Conservation (phyloP, 805 yeast genomes). For the Wickerhamiella cacticola region DNA sequence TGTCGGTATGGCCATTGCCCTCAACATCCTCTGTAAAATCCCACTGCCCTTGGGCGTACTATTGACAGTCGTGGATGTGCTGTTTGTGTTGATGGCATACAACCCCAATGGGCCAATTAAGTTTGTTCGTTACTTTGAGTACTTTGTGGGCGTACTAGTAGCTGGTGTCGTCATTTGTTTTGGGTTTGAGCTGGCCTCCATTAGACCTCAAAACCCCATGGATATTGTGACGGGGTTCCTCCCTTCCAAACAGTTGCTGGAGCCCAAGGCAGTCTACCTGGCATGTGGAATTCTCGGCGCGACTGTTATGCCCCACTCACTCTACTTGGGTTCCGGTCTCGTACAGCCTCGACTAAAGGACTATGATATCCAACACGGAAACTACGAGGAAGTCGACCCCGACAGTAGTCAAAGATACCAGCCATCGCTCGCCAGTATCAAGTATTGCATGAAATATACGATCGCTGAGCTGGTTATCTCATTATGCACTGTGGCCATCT, state of each 20-base stretch:
- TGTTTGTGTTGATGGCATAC: conserved; percentile 66
- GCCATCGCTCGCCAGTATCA: conserved; percentile 72
- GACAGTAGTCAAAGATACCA: conserved; percentile 31
- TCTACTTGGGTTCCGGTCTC: conserved; percentile 73
- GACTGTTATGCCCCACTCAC: conserved; percentile 88
- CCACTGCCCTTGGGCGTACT: conserved; percentile 68
- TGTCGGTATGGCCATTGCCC: conserved; percentile 81
- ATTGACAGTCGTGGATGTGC: conserved; percentile 69
- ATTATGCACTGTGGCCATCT: conserved; percentile 75
- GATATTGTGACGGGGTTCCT: conserved; percentile 54
- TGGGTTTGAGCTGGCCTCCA: conserved; percentile 45
- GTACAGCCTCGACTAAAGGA: conserved; percentile 77
- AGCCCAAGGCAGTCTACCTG: conserved; percentile 56
- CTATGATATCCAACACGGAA: conserved; percentile 48
- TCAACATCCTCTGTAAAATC: conserved; percentile 61
- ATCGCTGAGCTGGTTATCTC: conserved; percentile 75
- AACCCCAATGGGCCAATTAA: conserved; percentile 64
- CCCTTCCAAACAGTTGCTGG: conserved; percentile 49
- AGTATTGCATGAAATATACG: conserved; percentile 66
- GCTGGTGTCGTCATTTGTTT: conserved; percentile 67
- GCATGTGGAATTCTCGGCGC: conserved; percentile 84
- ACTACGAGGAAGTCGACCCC: conserved; percentile 15
- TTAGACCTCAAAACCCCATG: conserved; percentile 38
- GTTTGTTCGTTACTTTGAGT: conserved; percentile 65
- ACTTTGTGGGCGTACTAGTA: conserved; percentile 60